A percentile compares a stretch with the other conserved stretches of the same genome.
Conservation (phyloP, 1,284 basidiomycete genomes). For the Malassezia vespertilionis region DNA sequence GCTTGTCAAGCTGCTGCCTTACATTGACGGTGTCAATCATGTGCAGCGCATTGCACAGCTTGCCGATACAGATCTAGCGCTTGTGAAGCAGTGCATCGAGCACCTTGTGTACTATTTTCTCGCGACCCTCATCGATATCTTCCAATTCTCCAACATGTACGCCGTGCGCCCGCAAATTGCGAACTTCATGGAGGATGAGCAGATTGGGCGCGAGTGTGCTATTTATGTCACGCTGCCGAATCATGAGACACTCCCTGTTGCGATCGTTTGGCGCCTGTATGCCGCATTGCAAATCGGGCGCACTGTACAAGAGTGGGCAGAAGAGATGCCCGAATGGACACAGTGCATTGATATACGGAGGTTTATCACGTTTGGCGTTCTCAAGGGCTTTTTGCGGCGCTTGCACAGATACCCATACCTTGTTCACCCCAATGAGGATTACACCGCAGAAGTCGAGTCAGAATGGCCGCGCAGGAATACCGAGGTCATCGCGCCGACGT, state of each 20-base stretch:
- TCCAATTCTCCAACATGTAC: constrained; percentile 90
- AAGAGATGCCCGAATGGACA: constrained; percentile 54
- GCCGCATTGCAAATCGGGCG: constrained; percentile 72
- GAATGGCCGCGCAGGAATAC: constrained; percentile 3
- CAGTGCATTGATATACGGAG: constrained; percentile 78
- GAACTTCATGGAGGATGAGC: constrained; percentile 68
- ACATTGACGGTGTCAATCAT: constrained; percentile 82
- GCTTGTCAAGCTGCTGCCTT: constrained; percentile 59
- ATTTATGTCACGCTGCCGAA: constrained; percentile 72
- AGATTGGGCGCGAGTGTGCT: constrained; percentile 76
- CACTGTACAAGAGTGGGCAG: constrained; percentile 81
- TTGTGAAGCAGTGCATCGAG: constrained; percentile 76
- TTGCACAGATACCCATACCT: constrained; percentile 85
- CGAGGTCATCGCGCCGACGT: constrained; percentile 3
- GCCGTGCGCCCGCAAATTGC: constrained; percentile 71
- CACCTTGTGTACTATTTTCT: constrained; percentile 96
- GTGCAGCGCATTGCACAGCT: constrained; percentile 80
- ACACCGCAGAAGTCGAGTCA: constrained; percentile 2
- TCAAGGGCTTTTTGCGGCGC: constrained; percentile 88
- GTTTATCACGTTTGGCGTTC: constrained; percentile 96
- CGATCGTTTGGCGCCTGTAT: constrained; percentile 67
- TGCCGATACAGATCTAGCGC: constrained; percentile 73
- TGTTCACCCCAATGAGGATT: constrained; percentile 12
- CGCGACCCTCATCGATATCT: constrained; percentile 88
- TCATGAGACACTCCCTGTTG: constrained; percentile 40